phyloP scores from a whole-genome alignment of 441 rosid genomes.

The Populus hybrid region DNA sequence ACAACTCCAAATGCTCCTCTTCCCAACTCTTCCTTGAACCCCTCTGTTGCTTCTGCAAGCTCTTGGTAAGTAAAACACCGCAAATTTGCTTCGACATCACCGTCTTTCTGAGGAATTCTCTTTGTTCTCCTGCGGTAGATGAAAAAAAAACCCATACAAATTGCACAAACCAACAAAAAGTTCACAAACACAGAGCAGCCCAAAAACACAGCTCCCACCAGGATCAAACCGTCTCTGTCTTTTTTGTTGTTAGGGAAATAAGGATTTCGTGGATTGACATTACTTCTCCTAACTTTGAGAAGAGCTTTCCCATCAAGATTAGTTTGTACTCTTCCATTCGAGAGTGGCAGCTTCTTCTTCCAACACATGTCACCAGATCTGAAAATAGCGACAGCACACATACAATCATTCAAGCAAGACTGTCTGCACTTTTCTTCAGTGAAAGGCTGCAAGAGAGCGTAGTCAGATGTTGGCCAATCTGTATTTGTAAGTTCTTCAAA shows the following conservation, averaged over 20 bases:
- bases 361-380: slow-evolving; percentile 27
- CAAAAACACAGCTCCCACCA: slow-evolving; percentile 10
- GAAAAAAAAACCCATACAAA: not conserved
- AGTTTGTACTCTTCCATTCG: no score
- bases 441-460: slow-evolving; percentile 26
- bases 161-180: not conserved
- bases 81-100: slow-evolving; percentile 9
- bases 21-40: slow-evolving; percentile 34
- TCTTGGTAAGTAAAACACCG: slow-evolving; percentile 22
- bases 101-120: no score
- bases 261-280: no score
- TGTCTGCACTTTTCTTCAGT: slow-evolving; percentile 27
- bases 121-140: no score
- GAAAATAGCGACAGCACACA: slow-evolving; percentile 39
- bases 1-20: slow-evolving; percentile 31
- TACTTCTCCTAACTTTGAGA: no score
- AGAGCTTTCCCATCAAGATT: no score
- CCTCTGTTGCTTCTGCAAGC: slow-evolving; percentile 26
- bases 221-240: no score
- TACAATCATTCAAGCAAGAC: slow-evolving; percentile 43
- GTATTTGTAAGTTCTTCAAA: slow-evolving; percentile 15
- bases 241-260: no score
- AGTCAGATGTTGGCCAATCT: slow-evolving; percentile 40
- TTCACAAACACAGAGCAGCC: slow-evolving; percentile 8
- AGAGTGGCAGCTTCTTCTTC: slow-evolving; percentile 25